phyloP scores from a whole-genome alignment of 2,329 filamentous ascomycete species.

The Sarocladium strictum region DNA sequence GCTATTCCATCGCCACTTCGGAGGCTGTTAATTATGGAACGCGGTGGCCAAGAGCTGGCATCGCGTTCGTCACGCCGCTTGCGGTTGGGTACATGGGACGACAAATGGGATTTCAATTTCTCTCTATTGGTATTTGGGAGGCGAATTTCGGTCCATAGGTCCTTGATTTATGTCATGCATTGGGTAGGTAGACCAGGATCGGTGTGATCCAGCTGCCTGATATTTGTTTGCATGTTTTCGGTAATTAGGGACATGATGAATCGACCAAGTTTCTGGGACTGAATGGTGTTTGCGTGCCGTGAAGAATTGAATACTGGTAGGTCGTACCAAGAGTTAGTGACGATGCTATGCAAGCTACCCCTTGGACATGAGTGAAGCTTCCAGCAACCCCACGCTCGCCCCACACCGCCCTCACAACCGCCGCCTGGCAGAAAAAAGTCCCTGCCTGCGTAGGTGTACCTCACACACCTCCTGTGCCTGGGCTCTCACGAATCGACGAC shows the following conservation, averaged over 20 bases:
- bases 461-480: conserved; percentile 7
- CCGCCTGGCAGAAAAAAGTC: conserved; percentile 9
- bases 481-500: conserved; percentile 1
- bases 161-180: conserved; percentile 1
- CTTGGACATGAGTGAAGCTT: conserved; percentile 1
- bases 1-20: conserved; percentile 2
- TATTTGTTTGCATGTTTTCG: conserved; percentile 1
- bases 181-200: background rate
- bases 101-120: conserved; percentile 5
- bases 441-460: conserved; percentile 6
- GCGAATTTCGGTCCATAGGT: background rate
- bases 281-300: background rate
- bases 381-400: conserved; percentile 7
- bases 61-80: background rate
- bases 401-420: conserved; percentile 9
- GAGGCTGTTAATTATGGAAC: conserved; percentile 7
- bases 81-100: conserved; percentile 7
- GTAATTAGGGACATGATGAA: conserved; percentile 5
- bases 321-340: no score
- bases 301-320: background rate
- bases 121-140: background rate
- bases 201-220: background rate
- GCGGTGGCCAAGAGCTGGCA: conserved; percentile 8
- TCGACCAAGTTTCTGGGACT: conserved; percentile 8
- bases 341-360: background rate